A percentile compares a stretch with the other conserved stretches of the same genome.
Evolutionary conservation across 108 stramenopile genomes (phyloP).

Genomic region (Skeletonema menzelii): DNA sequence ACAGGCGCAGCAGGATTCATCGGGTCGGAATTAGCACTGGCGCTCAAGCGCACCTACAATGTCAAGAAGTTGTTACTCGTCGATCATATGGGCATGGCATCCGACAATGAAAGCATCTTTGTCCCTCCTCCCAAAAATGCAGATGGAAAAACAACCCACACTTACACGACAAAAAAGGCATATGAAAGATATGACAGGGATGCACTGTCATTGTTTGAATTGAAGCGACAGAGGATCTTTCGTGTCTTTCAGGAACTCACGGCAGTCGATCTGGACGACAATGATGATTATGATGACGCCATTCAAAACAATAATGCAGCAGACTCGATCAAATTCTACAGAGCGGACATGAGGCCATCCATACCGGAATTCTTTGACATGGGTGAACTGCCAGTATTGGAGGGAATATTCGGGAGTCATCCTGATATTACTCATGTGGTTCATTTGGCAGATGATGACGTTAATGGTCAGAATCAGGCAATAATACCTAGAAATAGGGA

Average conservation of each 20-base stretch:
- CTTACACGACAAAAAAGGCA: not conserved
- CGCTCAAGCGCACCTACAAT: constrained; percentile 72
- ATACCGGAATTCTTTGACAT: constrained; percentile 86
- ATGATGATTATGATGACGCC: not conserved
- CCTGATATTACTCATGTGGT: constrained; percentile 84
- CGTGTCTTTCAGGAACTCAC: constrained; percentile 63
- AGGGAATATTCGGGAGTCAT: constrained; percentile 71
- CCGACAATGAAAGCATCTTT: constrained; percentile 24
- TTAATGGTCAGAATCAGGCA: constrained; percentile 41
- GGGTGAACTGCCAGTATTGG: constrained; percentile 75
- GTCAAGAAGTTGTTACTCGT: constrained; percentile 63
- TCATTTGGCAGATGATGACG: constrained; percentile 60
- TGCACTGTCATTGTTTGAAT: constrained; percentile 68
- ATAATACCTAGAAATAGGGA: constrained; percentile 65
- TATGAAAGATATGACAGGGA: constrained; percentile 46
- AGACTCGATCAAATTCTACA: constrained; percentile 57
- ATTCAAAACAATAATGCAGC: not conserved
- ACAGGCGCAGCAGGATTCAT: constrained; percentile 85
- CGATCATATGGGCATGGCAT: constrained; percentile 47
- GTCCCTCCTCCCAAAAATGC: constrained; percentile 10
- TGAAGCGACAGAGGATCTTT: constrained; percentile 76
- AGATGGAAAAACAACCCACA: not conserved
- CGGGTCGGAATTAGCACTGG: constrained; percentile 78
- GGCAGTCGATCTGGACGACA: not conserved
- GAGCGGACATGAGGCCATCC: constrained; percentile 75